phyloP scores from a whole-genome alignment of 176 grass and related monocot genomes.

The Poa annua region DNA sequence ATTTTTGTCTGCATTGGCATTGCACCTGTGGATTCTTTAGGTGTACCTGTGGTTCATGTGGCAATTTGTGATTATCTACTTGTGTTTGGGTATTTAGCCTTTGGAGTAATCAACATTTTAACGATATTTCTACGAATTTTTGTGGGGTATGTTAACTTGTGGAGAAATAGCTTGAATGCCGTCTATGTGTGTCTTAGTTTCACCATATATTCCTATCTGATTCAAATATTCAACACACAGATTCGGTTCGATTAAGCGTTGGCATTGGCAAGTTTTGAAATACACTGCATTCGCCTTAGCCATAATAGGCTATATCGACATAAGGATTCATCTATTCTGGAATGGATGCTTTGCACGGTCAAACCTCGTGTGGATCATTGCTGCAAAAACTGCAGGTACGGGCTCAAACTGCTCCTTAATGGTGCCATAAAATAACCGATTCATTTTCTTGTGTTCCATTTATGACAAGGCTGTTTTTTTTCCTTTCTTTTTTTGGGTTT shows the following conservation, averaged over 20 bases:
- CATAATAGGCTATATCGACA: background rate
- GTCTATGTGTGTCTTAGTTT: background rate
- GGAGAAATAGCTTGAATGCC: background rate
- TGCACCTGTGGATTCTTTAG: background rate
- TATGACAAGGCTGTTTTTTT: background rate
- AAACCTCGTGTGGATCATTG: slow-evolving; percentile 53
- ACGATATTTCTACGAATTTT: background rate
- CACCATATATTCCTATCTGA: background rate
- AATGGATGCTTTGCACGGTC: slow-evolving; percentile 41
- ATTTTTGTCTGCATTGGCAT: background rate
- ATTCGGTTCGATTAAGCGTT: background rate
- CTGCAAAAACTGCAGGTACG: slow-evolving; percentile 56
- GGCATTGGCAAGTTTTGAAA: background rate
- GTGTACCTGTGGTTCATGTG: background rate
- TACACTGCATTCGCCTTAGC: background rate
- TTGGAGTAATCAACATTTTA: background rate
- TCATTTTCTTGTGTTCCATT: background rate
- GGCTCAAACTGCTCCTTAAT: slow-evolving; percentile 4
- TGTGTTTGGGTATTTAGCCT: background rate
- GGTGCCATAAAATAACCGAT: background rate
- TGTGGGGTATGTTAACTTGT: background rate
- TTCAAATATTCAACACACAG: background rate
- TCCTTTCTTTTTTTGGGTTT: background rate
- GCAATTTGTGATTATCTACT: background rate
- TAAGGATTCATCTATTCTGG: background rate